Evolutionary conservation across 495 filamentous ascomycete species (phyloP), one percentile per base, ranked within the genome.

Genomic region (Articulospora tetracladia): DNA sequence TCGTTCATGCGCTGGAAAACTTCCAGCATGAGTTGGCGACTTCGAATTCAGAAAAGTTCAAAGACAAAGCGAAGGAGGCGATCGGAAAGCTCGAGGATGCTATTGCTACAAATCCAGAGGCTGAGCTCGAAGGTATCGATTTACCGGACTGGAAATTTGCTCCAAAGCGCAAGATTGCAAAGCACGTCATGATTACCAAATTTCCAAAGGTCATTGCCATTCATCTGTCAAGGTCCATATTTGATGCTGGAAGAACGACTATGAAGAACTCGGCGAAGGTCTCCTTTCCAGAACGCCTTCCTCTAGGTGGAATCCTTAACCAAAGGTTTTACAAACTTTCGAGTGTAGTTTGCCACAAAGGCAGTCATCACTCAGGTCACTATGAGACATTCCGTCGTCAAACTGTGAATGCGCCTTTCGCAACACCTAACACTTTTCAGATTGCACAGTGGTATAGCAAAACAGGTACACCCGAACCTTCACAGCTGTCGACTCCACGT

Each of bases 361-460:
- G 94, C 20, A 95, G 89, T 60, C 94, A 99, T 73, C 86, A 96
- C 65, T 96, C 91, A 59, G 94, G 94, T 1, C 94, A 99, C 70
- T 99, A 99, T 72, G 94, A 99, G 70, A 91, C 92, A 1, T 98
- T 98, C 73, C 83, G 94, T 27, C 83, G 94, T n/a, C 96, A 97
- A 71, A 85, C 86, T 58, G 69, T 87, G 36, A 86, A 80, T 53
- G 77, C 83, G 1, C 91, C 92, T 0, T 97, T 84, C 65, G 90
- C 91, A 0, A 97, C 91, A 0, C 90, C 91, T 0, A 83, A 88
- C 68, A 81, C 83, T 0, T 91, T 93, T 72, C 85, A 87, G 48
- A 76, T 81, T 7, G 86, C 85, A 8, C 87, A 83, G 2, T 83
- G 85, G 24, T 90, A 86, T 63, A 90, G 88, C 65, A 80, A 75